These are phyloP conservation scores for Suillus occidentalis DNA, from an alignment of 768 basidiomycete genomes.

Conservation along the genomic window DNA sequence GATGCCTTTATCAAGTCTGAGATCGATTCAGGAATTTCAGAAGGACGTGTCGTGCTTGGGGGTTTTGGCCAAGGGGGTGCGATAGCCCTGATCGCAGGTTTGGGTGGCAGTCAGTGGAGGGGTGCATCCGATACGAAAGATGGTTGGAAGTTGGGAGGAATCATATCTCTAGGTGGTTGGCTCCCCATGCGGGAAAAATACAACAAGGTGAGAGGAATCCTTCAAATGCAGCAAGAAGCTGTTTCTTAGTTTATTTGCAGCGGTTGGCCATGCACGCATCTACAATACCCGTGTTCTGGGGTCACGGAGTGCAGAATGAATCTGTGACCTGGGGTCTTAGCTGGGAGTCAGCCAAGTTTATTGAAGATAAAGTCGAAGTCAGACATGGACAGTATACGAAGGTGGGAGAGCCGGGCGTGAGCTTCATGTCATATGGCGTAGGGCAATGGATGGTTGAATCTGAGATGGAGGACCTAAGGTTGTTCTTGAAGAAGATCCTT, in stretches of 20 bases:
- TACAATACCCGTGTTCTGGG: constrained; percentile 77
- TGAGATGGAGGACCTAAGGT: constrained; percentile 66
- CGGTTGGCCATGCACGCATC: constrained; percentile 60
- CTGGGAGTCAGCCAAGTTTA: constrained; percentile 51
- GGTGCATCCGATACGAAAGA: constrained; percentile 14
- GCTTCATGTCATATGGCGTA: constrained; percentile 66
- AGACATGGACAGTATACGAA: constrained; percentile 5
- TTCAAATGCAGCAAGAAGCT: neutral
- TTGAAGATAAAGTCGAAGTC: constrained; percentile 53
- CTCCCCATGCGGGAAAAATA: constrained; percentile 64
- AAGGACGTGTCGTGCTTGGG: constrained; percentile 72
- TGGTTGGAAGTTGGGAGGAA: constrained; percentile 62
- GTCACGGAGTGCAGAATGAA: constrained; percentile 72
- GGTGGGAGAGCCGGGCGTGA: constrained; percentile 42
- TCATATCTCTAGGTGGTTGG: constrained; percentile 74
- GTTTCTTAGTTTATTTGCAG: constrained; percentile 32
- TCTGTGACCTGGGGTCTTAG: constrained; percentile 60
- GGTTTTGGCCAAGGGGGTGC: constrained; percentile 85
- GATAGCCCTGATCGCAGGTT: constrained; percentile 67
- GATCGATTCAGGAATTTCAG: constrained; percentile 63
- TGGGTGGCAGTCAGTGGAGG: constrained; percentile 41
- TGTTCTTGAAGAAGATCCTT: constrained; percentile 63
- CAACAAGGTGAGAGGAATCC: constrained; percentile 47
- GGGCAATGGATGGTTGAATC: constrained; percentile 58
- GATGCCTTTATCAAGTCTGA: constrained; percentile 68